Conservation (phyloP, 805 yeast species). For the Torulaspora franciscae region DNA sequence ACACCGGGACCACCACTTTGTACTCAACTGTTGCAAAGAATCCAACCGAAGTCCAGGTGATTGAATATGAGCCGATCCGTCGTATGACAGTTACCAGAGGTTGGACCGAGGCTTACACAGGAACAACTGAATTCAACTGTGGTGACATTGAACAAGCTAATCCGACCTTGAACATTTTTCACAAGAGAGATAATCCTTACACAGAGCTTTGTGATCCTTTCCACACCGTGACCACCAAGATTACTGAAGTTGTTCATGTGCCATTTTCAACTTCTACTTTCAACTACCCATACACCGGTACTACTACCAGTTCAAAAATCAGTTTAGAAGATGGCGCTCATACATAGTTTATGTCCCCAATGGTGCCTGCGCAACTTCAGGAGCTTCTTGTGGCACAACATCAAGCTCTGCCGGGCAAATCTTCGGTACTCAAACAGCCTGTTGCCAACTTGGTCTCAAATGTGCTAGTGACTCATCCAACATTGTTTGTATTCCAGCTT, state of each 20-base stretch:
- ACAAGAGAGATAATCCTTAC: slow-evolving; percentile 13
- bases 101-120: slow-evolving; percentile 7
- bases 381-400: slow-evolving; percentile 7
- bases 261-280: slow-evolving; percentile 10
- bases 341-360: slow-evolving; percentile 11
- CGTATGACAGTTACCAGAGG: slow-evolving; percentile 13
- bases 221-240: slow-evolving; percentile 9
- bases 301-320: slow-evolving; percentile 5
- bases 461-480: slow-evolving; percentile 12
- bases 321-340: slow-evolving; percentile 10
- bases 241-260: slow-evolving; percentile 11
- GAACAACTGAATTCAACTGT: slow-evolving; percentile 10
- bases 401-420: not conserved
- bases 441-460: slow-evolving; percentile 11
- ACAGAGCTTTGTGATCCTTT: slow-evolving; percentile 10
- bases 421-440: slow-evolving; percentile 11
- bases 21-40: slow-evolving; percentile 3
- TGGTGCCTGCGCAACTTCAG: slow-evolving; percentile 6
- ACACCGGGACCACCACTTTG: slow-evolving; percentile 5
- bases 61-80: slow-evolving; percentile 10
- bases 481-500: slow-evolving; percentile 10
- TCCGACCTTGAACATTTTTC: slow-evolving; percentile 8
- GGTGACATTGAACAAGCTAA: slow-evolving; percentile 11
- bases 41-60: slow-evolving; percentile 7
- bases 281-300: slow-evolving; percentile 8